These are phyloP conservation scores for Gonapodya sp. DNA, from an alignment of 192 early-diverging fungal genomes.

Conservation along the genomic window DNA sequence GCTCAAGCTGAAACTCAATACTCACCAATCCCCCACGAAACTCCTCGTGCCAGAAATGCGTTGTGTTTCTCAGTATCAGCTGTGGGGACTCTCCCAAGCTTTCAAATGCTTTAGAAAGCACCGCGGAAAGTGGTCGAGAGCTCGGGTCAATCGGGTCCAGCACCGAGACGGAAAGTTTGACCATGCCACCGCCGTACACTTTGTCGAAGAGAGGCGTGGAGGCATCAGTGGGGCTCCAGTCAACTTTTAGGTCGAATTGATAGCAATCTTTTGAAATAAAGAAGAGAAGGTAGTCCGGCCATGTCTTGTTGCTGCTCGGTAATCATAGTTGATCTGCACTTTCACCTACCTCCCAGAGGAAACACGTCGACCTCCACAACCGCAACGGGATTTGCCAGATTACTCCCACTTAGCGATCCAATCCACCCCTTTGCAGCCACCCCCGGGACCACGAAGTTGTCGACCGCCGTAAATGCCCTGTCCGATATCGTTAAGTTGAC, in stretches of 20 bases:
- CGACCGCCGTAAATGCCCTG: not conserved
- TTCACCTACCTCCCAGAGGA: not conserved
- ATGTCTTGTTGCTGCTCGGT: not conserved
- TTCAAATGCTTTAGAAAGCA: not conserved
- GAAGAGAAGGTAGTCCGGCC: not conserved
- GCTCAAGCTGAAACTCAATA: not conserved
- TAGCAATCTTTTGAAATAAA: not conserved
- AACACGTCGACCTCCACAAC: not conserved
- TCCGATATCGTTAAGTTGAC: not conserved
- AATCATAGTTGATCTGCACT: not conserved
- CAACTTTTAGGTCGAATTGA: not conserved
- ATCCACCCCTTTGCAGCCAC: not conserved
- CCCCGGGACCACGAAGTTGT: not conserved
- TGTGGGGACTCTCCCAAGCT: not conserved
- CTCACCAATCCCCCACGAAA: not conserved
- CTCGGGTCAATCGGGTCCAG: not conserved
- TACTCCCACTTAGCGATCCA: not conserved
- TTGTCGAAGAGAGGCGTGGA: not conserved
- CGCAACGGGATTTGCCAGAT: not conserved
- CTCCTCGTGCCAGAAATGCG: not conserved
- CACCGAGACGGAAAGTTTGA: not conserved
- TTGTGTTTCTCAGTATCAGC: not conserved
- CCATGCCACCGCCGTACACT: not conserved
- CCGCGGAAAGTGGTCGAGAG: not conserved
- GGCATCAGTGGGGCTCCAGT: not conserved